Conservation (phyloP, 2,329 filamentous ascomycete species). For the Trichoderma koningii region DNA sequence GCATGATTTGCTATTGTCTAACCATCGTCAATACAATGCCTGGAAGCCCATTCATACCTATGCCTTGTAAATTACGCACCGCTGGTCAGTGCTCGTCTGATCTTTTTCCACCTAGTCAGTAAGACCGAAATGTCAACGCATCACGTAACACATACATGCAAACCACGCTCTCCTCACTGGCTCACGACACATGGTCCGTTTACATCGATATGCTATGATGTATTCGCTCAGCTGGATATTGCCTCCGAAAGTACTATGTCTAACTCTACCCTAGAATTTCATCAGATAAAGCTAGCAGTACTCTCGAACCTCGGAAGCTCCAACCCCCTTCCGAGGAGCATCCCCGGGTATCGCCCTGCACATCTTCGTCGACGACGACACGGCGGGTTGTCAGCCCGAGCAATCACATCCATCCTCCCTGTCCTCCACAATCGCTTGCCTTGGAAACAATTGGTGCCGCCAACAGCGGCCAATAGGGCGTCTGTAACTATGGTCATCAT, state of each 20-base stretch:
- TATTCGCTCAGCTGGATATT: slow-evolving; percentile 3
- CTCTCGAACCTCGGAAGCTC: background rate
- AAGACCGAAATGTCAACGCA: no score
- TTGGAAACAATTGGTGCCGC: background rate
- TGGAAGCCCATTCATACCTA: background rate
- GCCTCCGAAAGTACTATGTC: background rate
- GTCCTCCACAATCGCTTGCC: background rate
- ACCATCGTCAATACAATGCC: background rate
- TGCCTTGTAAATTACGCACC: background rate
- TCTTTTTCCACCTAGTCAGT: background rate
- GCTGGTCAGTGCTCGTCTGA: background rate
- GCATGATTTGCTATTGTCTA: background rate
- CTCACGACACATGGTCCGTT: background rate
- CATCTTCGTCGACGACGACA: slow-evolving; percentile 3
- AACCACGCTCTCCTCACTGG: background rate
- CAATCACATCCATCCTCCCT: background rate
- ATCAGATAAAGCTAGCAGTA: slow-evolving; percentile 14
- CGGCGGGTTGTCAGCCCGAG: background rate
- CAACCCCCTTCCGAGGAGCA: background rate
- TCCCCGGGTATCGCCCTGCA: background rate
- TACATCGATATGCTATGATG: background rate
- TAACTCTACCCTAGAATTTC: slow-evolving; percentile 15
- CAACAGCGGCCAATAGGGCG: background rate
- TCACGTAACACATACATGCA: no score
- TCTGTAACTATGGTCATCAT: slow-evolving; percentile 1